A percentile compares a stretch with the other conserved stretches of the same genome.
Conservation (phyloP, 139 green algal species). For the Klebsormidium nitens region DNA sequence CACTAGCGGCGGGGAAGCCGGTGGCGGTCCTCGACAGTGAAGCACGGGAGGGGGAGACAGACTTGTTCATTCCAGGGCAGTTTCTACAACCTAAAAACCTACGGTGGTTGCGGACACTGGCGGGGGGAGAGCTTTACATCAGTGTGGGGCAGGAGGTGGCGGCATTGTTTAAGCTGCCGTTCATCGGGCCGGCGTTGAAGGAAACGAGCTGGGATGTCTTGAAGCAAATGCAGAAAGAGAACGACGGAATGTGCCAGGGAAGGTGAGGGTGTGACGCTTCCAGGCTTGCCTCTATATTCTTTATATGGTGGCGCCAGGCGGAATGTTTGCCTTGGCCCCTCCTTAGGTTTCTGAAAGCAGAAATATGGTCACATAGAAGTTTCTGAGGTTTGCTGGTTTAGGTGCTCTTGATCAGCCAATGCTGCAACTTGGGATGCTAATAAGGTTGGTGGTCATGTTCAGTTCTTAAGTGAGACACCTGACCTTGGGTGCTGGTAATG, state of each 20-base stretch:
- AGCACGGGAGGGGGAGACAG: constrained; percentile 30
- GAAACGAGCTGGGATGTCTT: constrained; percentile 2
- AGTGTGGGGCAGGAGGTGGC: constrained; percentile 22
- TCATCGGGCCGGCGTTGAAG: neutral
- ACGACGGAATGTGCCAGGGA: constrained; percentile 34
- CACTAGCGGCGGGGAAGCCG: constrained; percentile 11
- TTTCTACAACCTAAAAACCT: neutral
- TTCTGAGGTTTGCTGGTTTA: too few species aligned
- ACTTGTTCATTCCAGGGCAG: constrained; percentile 28
- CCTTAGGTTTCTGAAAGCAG: too few species aligned
- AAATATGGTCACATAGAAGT: too few species aligned
- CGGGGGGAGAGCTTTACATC: constrained; percentile 41
- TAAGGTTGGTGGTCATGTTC: too few species aligned
- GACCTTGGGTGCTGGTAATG: too few species aligned
- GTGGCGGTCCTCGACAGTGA: constrained; percentile 37
- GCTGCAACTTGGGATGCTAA: too few species aligned
- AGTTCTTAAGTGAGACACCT: too few species aligned
- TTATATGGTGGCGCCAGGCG: too few species aligned
- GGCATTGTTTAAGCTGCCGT: constrained; percentile 20
- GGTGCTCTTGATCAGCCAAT: too few species aligned
- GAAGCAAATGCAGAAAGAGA: constrained; percentile 16
- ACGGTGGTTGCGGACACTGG: constrained; percentile 5
- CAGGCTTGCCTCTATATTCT: too few species aligned
- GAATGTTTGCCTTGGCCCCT: too few species aligned
- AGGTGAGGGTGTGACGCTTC: too few species aligned